Evolutionary conservation across 495 filamentous ascomycete species (phyloP), one percentile per base, ranked within the genome.

Genomic region (Elaphomyces granulatus): DNA sequence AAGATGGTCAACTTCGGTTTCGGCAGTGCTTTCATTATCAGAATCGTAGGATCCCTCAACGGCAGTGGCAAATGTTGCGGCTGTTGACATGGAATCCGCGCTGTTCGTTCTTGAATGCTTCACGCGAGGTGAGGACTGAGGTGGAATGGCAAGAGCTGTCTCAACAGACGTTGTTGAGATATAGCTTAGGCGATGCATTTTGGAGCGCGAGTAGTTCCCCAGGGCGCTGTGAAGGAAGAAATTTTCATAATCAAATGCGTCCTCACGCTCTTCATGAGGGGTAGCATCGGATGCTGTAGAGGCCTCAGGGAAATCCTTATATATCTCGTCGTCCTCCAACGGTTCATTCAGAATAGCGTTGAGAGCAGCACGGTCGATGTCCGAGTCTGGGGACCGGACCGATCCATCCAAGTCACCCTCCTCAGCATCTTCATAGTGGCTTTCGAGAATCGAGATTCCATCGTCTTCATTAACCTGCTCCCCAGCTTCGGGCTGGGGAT

Each of bases 221-320:
- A 93, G 74, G 12, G 83, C 83, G 49, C 81, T 87, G 52, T 93
- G 86, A 8, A 95, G 70, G 58, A 94, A 94, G 59, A 94, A 92
- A 50, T 92, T 75, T 51, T 96, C 84, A 46, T 98, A 98, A 54
- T 94, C 90, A 55, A 98, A 98, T 4, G 90, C 90, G 54, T 98
- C 90, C 47, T 87, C 80, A 12, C 90, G 83, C 56, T 96, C 88
- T 62, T 98, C 90, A 51, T 98, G 90, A 3, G 76, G 71, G 20
- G 64, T 55, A 4, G 52, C 49, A 9, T 63, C 62, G 8, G 47
- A 42, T 0, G 48, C 39, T 3, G 49, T 49, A 0, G 49, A 49
- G 3, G 47, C 16, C n/a, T n/a, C n/a, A 10, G 54, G 54, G 26
- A 56, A 51, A 4, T 43, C 37, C 19, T 53, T 50, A 37, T 58